phyloP scores from a whole-genome alignment of 2,329 filamentous ascomycete species.

The Talaromyces marneffei region DNA sequence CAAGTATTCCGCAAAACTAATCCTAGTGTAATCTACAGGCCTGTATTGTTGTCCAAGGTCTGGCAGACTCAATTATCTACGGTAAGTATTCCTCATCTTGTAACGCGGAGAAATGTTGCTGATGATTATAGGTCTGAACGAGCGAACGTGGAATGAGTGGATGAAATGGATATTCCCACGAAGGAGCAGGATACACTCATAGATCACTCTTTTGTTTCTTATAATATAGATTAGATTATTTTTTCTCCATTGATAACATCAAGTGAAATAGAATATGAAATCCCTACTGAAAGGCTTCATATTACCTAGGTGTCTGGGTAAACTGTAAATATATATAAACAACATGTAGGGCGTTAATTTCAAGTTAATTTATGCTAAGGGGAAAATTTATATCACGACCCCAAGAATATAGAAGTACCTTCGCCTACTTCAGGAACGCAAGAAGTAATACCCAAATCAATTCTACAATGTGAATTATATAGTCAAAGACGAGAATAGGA shows the following conservation, averaged over 20 bases:
- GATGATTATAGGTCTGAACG: background rate
- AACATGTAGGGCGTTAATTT: no score
- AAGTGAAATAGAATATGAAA: background rate
- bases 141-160: conserved; percentile 9
- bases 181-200: background rate
- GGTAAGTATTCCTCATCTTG: background rate
- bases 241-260: background rate
- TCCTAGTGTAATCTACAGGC: background rate
- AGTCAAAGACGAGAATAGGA: no score
- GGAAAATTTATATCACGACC: no score
- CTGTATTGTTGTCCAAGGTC: conserved; percentile 3
- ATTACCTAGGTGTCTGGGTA: no score
- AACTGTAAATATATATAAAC: no score
- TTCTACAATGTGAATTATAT: no score
- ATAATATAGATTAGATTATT: background rate
- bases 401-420: no score
- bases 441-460: no score
- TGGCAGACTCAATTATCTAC: background rate
- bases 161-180: background rate
- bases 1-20: background rate
- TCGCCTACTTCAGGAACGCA: no score
- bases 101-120: background rate
- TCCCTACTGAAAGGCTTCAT: no score
- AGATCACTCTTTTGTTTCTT: background rate
- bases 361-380: no score